Evolutionary conservation across 805 yeast species (phyloP).

Genomic region (Wickerhamiella siamensis): DNA sequence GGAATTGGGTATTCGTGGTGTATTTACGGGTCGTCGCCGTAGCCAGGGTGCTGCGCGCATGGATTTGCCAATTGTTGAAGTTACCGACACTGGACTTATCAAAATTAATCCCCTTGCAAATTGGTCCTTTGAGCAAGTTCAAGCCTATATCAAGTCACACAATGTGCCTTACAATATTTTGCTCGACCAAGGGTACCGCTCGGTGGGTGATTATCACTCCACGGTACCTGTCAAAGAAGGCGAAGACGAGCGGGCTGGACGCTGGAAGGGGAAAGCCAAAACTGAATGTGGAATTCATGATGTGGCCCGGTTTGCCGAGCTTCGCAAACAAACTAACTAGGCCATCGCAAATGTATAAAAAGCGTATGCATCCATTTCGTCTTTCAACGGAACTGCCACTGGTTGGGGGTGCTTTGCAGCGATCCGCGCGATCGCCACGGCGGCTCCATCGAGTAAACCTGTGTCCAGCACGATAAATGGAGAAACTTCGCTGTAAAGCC

Average conservation of each 20-base stretch:
- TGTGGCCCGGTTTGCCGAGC: constrained; percentile 58
- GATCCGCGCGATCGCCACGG: too few species aligned
- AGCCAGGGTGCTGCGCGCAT: constrained; percentile 82
- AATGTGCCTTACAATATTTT: constrained; percentile 76
- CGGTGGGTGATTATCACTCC: constrained; percentile 92
- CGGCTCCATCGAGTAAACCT: too few species aligned
- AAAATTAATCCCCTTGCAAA: constrained; percentile 81
- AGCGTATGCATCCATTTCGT: too few species aligned
- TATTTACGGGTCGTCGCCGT: constrained; percentile 79
- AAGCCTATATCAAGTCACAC: constrained; percentile 49
- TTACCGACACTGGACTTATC: constrained; percentile 48
- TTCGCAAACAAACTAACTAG: too few species aligned
- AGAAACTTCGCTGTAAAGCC: too few species aligned
- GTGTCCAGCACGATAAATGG: too few species aligned
- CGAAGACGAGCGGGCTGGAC: constrained; percentile 91
- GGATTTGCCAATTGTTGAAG: constrained; percentile 56
- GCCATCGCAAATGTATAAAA: too few species aligned
- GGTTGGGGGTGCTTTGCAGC: too few species aligned
- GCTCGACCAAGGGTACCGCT: constrained; percentile 73
- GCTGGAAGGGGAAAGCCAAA: constrained; percentile 88
- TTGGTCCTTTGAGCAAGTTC: constrained; percentile 68
- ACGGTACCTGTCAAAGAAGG: constrained; percentile 81
- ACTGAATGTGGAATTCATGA: constrained; percentile 95
- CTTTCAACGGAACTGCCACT: too few species aligned
- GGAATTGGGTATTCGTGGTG: constrained; percentile 62